Evolutionary conservation across 352 stramenopile species (phyloP).

Genomic region (Elongisporangium senticosum): DNA sequence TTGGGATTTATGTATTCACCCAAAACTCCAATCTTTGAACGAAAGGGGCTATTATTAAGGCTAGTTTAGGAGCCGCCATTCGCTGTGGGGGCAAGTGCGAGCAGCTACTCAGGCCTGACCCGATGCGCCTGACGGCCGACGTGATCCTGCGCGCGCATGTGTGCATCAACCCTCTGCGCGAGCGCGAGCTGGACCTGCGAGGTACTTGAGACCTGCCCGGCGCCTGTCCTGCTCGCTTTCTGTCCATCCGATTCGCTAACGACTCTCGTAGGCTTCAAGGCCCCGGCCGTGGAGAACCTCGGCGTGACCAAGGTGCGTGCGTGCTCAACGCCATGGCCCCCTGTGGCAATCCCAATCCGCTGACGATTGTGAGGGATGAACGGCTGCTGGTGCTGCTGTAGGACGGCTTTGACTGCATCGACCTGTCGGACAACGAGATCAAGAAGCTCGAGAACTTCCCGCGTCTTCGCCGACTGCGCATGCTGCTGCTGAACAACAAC

Average conservation of each 20-base stretch:
- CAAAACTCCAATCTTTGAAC: neutral
- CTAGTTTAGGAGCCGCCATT: conserved; percentile 9
- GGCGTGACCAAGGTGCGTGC: conserved; percentile 80
- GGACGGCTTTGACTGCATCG: conserved; percentile 93
- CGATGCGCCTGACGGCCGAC: conserved; percentile 85
- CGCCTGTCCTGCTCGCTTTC: neutral
- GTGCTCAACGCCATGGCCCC: neutral
- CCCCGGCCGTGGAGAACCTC: conserved; percentile 91
- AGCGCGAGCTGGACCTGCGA: conserved; percentile 90
- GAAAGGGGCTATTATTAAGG: neutral
- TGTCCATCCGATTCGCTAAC: conserved; percentile 25
- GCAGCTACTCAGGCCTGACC: conserved; percentile 1
- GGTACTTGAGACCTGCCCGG: conserved; percentile 31
- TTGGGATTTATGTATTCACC: neutral
- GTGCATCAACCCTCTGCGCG: conserved; percentile 88
- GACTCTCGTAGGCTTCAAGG: conserved; percentile 72
- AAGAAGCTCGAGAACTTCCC: conserved; percentile 94
- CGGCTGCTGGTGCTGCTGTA: conserved; percentile 12
- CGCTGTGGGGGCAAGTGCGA: conserved; percentile 1
- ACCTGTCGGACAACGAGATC: conserved; percentile 94
- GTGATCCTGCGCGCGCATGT: conserved; percentile 86
- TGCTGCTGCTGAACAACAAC: conserved; percentile 92
- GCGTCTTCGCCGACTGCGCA: conserved; percentile 79
- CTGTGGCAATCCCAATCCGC: neutral
- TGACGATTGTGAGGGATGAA: neutral